Conservation (phyloP, 495 filamentous ascomycete genomes). For the Podospora pseudopauciseta region DNA sequence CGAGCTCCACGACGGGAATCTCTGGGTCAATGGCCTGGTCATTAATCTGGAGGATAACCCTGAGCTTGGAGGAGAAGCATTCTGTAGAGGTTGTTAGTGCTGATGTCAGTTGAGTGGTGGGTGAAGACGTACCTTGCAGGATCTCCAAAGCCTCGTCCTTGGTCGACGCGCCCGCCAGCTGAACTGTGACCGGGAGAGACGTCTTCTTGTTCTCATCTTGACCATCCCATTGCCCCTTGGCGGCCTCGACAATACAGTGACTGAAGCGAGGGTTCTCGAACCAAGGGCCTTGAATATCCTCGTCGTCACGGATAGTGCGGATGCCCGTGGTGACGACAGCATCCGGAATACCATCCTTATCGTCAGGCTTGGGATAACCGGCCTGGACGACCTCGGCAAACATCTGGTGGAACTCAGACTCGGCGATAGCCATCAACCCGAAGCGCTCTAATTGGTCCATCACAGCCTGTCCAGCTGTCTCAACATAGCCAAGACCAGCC, state of each 20-base stretch:
- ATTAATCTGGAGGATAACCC: constrained; percentile 12
- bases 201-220: constrained; percentile 5
- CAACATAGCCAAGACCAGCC: constrained; percentile 23
- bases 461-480: background rate
- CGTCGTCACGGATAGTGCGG: constrained; percentile 11
- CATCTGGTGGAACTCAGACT: constrained; percentile 2
- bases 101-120: background rate
- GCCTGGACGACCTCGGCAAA: constrained; percentile 12
- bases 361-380: constrained; percentile 3
- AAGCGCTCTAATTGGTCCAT: background rate
- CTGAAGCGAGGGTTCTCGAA: background rate
- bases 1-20: constrained; percentile 24
- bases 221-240: background rate
- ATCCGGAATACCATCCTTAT: background rate
- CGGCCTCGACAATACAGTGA: constrained; percentile 1
- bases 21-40: constrained; percentile 5
- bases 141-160: constrained; percentile 5
- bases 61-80: constrained; percentile 12
- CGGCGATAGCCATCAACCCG: background rate
- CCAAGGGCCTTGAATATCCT: constrained; percentile 4
- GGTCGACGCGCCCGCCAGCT: background rate
- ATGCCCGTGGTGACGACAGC: constrained; percentile 5
- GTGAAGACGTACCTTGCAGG: background rate
- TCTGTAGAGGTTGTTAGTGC: background rate
- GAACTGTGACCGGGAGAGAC: background rate